Base-by-base conservation (phyloP, 1,284 basidiomycete species). In the Inonotus hispidus region DNA sequence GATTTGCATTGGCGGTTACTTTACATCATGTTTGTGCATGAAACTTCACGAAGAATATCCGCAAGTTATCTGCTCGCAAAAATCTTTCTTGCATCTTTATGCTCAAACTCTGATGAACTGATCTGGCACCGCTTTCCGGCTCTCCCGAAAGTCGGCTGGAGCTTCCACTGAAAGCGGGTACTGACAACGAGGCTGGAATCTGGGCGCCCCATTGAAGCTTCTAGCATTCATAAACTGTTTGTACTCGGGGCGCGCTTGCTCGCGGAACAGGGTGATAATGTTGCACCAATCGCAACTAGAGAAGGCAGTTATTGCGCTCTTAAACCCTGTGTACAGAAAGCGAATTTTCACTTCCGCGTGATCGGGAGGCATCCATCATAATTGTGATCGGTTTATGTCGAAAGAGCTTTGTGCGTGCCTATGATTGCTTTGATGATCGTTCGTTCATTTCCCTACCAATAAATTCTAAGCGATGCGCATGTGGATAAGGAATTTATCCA, bases 11-110 rank as follows among this genome's bases (percentile, higher is more conserved):
- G 32, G 3, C 29, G 16, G 41, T 53, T 27, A 60, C 25, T 27
- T 35, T 14, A 19, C n/a, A 10, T 10, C 16, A 27, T 46, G 27
- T 29, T 46, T 35, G 55, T 27, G 37, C 27, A 23, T 53, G 58
- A 59, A 59, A 59, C 50, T 53, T 32, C 35, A 52, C 21, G n/a
- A 41, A 59, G 37, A 59, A 59, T 59, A 54, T 35, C 54, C 54
- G 49, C 53, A 37, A 46, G 55, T 53, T 25, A 35, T 43, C 32
- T 32, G 8, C 32, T 32, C 38, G n/a, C 43, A 56, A 8, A 23
- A 35, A 53, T 45, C 49, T 43, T 43, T 14, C 16, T n/a, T n/a
- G 6, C 55, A 56, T 46, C 55, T 21, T 43, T 43, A 14, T 46
- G 41, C 32, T n/a, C 32, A n/a, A 35, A 52, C 50, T 52, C 27